Conservation (phyloP, 306 rosid species). For the Aeschynomene evenia region DNA sequence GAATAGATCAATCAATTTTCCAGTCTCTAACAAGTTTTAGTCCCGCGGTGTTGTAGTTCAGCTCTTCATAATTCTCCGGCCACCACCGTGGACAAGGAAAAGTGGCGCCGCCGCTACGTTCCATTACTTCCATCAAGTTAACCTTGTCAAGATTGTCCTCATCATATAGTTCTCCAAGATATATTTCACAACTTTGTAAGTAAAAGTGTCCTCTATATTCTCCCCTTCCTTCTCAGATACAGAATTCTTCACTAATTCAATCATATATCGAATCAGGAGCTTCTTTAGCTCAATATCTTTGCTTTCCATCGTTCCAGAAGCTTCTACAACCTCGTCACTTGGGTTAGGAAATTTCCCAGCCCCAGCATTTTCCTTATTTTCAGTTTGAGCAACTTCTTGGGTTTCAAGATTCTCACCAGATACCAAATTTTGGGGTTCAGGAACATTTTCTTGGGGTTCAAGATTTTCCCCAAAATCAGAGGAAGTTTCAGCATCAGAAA, state of each 20-base stretch:
- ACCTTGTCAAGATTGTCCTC: not conserved
- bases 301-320: not conserved
- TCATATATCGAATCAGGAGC: too few relatives aligned
- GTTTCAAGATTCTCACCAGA: not conserved
- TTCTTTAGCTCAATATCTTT: not conserved
- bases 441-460: not conserved
- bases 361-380: not conserved
- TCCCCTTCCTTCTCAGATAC: not conserved
- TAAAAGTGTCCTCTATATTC: not conserved
- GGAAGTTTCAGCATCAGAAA: not conserved
- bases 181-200: constrained; percentile 32
- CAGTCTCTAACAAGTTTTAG: not conserved
- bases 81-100: constrained; percentile 44
- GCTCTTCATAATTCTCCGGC: not conserved
- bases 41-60: not conserved
- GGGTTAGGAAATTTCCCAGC: not conserved
- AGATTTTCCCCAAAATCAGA: not conserved
- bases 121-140: constrained; percentile 25
- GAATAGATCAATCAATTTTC: not conserved
- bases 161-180: not conserved
- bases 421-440: not conserved
- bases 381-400: not conserved
- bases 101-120: constrained; percentile 29
- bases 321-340: constrained; percentile 3
- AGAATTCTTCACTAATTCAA: too few relatives aligned